Base-by-base conservation (phyloP, 352 stramenopile genomes). In the Phytophthora pluvialis region DNA sequence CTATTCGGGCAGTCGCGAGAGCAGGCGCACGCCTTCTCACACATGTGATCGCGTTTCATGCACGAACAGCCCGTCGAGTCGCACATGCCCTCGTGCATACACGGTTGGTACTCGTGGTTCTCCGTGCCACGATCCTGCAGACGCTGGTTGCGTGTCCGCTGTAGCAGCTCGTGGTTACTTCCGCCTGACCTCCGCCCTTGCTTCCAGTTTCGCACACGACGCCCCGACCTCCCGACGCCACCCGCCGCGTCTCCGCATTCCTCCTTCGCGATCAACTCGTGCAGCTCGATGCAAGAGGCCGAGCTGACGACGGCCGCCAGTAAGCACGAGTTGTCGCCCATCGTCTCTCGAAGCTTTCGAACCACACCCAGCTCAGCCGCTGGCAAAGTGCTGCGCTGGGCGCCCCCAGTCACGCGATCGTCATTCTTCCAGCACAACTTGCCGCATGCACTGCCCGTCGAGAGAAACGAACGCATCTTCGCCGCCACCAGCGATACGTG, bases 61-160 rank as follows among this genome's bases (percentile, higher is more conserved):
- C 83, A 94, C 5, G 81, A 90, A 52, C 86, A 94, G 10, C 59
- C 72, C 2, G 28, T 75, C 12, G 75, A 72, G 58, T 81, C 64
- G 59, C 83, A 92, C 55, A 78, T 66, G 28, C 83, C 83, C 2
- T 90, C 74, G 61, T 94, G 86, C 33, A 80, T 84, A 61, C 86
- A 94, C 40, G 86, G 86, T 44, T 89, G 73, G 47, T 89, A 94
- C 57, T 92, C 81, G 47, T 91, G 80, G 43, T 89, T 88, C 21
- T 62, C 52, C 3, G 72, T 71, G 3, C 73, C 73, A 4, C 70
- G 82, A 50, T 92, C 82, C 31, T 91, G 80, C 48, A 90, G 55
- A 4, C 77, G 78, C 15, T 91, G 75, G 49, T 90, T 77, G 4
- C 83, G 79, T 15, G 76, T 88, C 8, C 79, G 75, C 68, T 91